Evolutionary conservation across 768 basidiomycete genomes (phyloP).

Genomic region (Hypsizygus marmoreus): DNA sequence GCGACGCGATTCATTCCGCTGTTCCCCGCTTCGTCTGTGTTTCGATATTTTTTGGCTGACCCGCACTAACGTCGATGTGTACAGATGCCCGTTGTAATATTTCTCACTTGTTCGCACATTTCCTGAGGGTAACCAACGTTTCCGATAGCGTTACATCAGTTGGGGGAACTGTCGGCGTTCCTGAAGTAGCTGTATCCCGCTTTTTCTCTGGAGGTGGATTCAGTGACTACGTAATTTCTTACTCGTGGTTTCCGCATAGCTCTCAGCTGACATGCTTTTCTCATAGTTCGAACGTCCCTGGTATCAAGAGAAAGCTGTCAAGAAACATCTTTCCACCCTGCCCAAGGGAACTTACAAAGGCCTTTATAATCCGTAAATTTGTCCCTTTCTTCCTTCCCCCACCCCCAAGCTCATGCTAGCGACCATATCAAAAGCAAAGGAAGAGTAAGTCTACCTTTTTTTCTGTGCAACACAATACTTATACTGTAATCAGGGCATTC

Average conservation of each 20-base stretch:
- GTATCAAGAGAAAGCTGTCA: slow-evolving; percentile 48
- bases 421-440: too few species aligned
- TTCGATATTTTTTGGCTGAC: slow-evolving; percentile 26
- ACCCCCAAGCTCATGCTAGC: too few species aligned
- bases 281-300: slow-evolving; percentile 21
- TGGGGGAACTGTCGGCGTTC: slow-evolving; percentile 56
- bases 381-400: too few species aligned
- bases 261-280: neutral
- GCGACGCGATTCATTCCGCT: slow-evolving; percentile 48
- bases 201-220: slow-evolving; percentile 76
- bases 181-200: slow-evolving; percentile 52
- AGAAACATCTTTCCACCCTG: slow-evolving; percentile 38
- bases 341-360: slow-evolving; percentile 46
- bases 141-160: slow-evolving; percentile 63
- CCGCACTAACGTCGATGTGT: neutral
- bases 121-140: neutral
- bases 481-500: slow-evolving; percentile 43
- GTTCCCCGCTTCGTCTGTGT: slow-evolving; percentile 57
- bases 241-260: too few species aligned
- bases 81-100: slow-evolving; percentile 50
- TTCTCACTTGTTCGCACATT: neutral
- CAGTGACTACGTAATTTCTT: slow-evolving; percentile 55
- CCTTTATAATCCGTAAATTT: slow-evolving; percentile 54
- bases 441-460: slow-evolving; percentile 39
- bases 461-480: neutral